Conservation (phyloP, 345 rosid species). For the Rhodamnia rubescens region DNA sequence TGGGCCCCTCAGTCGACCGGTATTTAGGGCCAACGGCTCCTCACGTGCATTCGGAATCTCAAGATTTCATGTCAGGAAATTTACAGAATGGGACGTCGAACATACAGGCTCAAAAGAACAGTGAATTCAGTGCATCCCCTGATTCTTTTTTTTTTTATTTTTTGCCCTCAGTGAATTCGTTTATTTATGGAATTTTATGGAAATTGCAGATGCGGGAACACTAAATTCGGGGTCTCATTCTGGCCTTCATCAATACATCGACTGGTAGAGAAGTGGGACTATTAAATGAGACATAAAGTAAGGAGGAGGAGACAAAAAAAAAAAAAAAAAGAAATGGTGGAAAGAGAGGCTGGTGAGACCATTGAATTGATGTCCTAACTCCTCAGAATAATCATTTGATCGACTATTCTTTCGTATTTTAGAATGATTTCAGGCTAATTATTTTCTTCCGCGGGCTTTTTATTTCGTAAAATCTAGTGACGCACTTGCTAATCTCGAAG, state of each 20-base stretch:
- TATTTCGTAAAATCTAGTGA: background rate
- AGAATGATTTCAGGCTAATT: rapidly evolving
- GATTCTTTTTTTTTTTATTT: background rate
- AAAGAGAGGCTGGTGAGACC: background rate
- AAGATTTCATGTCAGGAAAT: background rate
- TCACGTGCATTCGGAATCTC: background rate
- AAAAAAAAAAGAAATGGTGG: background rate
- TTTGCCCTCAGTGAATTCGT: background rate
- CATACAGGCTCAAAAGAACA: too few relatives aligned
- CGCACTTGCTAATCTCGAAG: background rate
- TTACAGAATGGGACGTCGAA: background rate
- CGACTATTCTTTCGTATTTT: rapidly evolving
- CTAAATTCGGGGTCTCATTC: background rate
- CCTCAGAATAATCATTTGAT: background rate
- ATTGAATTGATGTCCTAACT: background rate
- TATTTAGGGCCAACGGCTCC: background rate
- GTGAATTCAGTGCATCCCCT: too few relatives aligned
- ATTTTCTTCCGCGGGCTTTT: background rate
- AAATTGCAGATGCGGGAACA: background rate
- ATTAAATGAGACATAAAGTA: background rate
- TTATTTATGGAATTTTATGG: background rate
- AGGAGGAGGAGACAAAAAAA: background rate
- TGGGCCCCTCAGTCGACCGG: background rate
- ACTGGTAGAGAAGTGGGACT: background rate
- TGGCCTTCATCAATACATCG: background rate